Conservation (phyloP, 768 basidiomycete species). For the Cystoderma amianthinum region DNA sequence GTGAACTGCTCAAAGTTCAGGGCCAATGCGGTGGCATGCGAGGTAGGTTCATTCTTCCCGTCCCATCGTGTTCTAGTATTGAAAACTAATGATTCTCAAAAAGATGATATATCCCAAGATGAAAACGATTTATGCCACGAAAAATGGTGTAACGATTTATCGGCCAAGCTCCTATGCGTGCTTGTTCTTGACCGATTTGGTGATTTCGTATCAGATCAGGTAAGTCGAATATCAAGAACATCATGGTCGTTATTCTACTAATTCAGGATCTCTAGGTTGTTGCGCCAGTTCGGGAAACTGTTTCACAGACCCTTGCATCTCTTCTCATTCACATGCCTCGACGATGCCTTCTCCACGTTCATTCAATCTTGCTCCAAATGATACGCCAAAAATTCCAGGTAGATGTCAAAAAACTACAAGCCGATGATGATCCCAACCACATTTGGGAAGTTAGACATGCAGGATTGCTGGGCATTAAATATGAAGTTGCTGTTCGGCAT, state of each 20-base stretch:
- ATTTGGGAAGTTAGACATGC: constrained; percentile 98
- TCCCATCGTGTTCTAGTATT: constrained; percentile 1
- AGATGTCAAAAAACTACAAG: constrained; percentile 11
- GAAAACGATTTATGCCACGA: constrained; percentile 70
- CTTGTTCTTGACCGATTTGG: constrained; percentile 97
- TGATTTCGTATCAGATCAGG: constrained; percentile 93
- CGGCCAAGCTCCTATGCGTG: constrained; percentile 79
- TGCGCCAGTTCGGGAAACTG: constrained; percentile 94
- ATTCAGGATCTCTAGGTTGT: constrained; percentile 66
- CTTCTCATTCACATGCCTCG: constrained; percentile 84
- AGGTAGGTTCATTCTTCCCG: constrained; percentile 32
- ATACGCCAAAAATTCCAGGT: constrained; percentile 74
- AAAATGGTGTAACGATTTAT: constrained; percentile 85
- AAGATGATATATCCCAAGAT: constrained; percentile 42
- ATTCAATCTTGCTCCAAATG: constrained; percentile 85
- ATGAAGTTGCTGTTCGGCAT: constrained; percentile 90
- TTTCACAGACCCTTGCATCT: constrained; percentile 89
- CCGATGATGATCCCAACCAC: constrained; percentile 44
- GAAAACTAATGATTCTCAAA: constrained; percentile 1
- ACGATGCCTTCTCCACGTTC: constrained; percentile 74
- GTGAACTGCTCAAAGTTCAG: constrained; percentile 82
- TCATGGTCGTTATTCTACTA: too few relatives aligned
- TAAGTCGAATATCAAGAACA: too few relatives aligned
- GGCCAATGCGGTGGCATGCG: constrained; percentile 79
- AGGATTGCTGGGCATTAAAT: constrained; percentile 95